Evolutionary conservation across 2,329 filamentous ascomycete species (phyloP), one percentile per base, ranked within the genome.

Genomic region (Dactylonectria estremocensis): DNA sequence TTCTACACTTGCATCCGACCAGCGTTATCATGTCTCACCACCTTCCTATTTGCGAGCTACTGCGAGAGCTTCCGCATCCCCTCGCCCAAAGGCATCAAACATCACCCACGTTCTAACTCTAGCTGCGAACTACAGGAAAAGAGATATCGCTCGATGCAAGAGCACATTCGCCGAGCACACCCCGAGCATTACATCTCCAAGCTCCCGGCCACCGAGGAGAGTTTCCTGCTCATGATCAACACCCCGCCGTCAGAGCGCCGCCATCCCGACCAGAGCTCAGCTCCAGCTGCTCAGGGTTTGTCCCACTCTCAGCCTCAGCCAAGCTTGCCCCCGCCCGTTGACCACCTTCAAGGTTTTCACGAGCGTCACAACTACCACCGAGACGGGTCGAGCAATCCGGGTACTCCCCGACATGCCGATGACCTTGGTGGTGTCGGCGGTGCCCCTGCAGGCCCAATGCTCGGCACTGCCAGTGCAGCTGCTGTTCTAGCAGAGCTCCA

Each of bases 161-260:
- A 99, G 88, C 96, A 99, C 80, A 98, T 99, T 78, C 94, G 96
- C 77, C 92, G 96, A 82, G 95, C 96, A 74, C 96, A 99, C 81
- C 95, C 95, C 69, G 95, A 97, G 81, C 93, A 98, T 82, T 98
- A 98, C 84, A 97, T 99, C 76, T 92, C 96, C 56, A 98, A 98
- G 89, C 92, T 98, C 76, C 95, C 96, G 74, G 96, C 96, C 55
- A 99, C 95, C 75, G 95, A 98, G 83, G 95, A 98, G 84, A 98
- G 95, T 90, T 98, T 99, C 83, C 86, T 93, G 78, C 87, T 97
- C 81, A 98, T 98, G 96, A 94, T 98, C 82, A 97, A 91, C 81
- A 95, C 94, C 73, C 92, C 94, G 70, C 95, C 93, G 11, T 91
- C 92, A 69, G 91, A 94, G 80, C 89, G 89, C 77, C 89, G 88